Base-by-base conservation (phyloP, 345 rosid species). In the Hibiscus tridactylites region DNA sequence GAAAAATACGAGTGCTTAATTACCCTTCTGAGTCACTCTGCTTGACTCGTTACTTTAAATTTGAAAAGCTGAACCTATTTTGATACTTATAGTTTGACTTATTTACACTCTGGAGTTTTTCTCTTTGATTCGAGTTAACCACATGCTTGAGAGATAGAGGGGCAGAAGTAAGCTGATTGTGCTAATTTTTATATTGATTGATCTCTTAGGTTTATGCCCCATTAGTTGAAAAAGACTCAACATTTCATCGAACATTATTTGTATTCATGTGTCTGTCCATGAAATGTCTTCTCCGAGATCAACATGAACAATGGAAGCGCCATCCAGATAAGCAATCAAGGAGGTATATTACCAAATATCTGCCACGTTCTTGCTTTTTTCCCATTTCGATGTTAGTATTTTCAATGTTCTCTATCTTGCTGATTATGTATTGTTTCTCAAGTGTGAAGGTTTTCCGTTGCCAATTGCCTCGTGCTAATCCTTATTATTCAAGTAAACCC, bases 221-320 rank as follows among this genome's bases (percentile, higher is more conserved):
- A 3, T 49, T 87, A 73, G 42, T 68, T 5, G 93, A 85, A 10
- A 87, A 79, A 77, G 92, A 89, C 66, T 86, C 92, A 6, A 29
- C 97, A 31, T 94, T 90, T 79, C 99, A 91, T 80, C 85, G 99
- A 66, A 84, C 89, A 3, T 60, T 89, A 44, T 91, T 85, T 72
- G 84, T 94, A 66, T 91, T 94, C 82, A 85, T 92, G 86, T 94
- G 99, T 79, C 74, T 85, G 3, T 86, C 91, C 10, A 90, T 94
- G 98, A 66, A 88, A 44, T 94, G 97, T 85, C 93, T 94, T 15
- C 87, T 81, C 60, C 91, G 88, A 71, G 96, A 90, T 83, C 98
- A 94, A 77, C 95, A 91, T 74, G 97, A 87, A 68, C 98, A 94
- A 79, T 90, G 96, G 93, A 94, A 86, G 81, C 88, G 84, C 54